Percentiles rank a stretch among this genome's conserved stretches.
These are phyloP conservation scores for Closterium sp. DNA, from an alignment of 139 green algal genomes.

Conservation along the genomic window DNA sequence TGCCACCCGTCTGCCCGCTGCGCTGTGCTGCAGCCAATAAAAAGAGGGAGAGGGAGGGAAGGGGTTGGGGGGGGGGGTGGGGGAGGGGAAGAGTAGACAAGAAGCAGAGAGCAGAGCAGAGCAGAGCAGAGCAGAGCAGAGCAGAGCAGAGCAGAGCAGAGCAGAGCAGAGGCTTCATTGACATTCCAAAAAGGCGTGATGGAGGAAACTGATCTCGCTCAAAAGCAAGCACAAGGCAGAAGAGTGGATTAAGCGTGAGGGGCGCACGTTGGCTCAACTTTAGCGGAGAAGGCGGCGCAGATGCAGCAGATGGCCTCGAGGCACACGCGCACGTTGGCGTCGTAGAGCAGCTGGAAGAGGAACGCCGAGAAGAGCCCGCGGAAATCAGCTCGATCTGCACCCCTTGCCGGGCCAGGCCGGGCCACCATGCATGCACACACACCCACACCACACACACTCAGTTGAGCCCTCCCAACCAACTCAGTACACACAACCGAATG, in stretches of 20 bases:
- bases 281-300: background rate
- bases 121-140: too few species aligned
- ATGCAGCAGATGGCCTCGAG: conserved; percentile 31
- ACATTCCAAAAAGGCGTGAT: too few species aligned
- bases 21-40: conserved; percentile 1
- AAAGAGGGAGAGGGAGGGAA: background rate
- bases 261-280: conserved; percentile 16
- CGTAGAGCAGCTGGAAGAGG: conserved; percentile 36
- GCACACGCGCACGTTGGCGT: background rate
- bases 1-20: conserved; percentile 28
- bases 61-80: too few species aligned
- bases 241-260: background rate
- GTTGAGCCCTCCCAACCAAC: too few species aligned
- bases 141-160: too few species aligned
- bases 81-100: background rate
- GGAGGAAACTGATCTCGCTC: too few species aligned
- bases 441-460: background rate
- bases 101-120: background rate
- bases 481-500: too few species aligned
- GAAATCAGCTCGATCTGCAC: conserved; percentile 16
- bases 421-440: background rate
- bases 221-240: background rate
- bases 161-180: too few species aligned
- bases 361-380: conserved; percentile 29
- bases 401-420: background rate